phyloP scores from a whole-genome alignment of 108 stramenopile species.

The Cyclostephanos invisitatus region DNA sequence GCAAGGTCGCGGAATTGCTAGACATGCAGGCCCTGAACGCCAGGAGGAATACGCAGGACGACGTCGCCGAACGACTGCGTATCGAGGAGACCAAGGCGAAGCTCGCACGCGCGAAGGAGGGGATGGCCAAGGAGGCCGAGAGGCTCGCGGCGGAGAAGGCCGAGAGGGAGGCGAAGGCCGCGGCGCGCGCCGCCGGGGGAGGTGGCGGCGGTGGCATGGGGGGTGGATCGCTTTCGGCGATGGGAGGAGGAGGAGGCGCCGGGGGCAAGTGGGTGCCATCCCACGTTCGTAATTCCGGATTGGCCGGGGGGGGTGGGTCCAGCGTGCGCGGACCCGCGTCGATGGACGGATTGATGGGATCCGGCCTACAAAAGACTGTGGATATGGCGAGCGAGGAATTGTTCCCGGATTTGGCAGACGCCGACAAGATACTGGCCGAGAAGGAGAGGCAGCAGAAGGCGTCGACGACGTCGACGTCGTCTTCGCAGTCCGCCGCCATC shows the following conservation, averaged over 20 bases:
- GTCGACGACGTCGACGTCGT: slow-evolving; percentile 52
- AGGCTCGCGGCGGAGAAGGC: slow-evolving; percentile 73
- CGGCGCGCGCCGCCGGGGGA: slow-evolving; percentile 11
- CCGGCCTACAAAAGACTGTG: slow-evolving; percentile 39
- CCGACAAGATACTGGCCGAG: slow-evolving; percentile 76
- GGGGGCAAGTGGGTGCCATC: slow-evolving; percentile 74
- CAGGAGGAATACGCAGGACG: slow-evolving; percentile 61
- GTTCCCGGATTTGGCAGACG: slow-evolving; percentile 85
- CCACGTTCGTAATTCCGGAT: slow-evolving; percentile 38
- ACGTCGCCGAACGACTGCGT: slow-evolving; percentile 82
- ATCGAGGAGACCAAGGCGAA: slow-evolving; percentile 84
- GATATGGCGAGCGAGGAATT: slow-evolving; percentile 75
- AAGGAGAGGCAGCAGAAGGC: slow-evolving; percentile 60
- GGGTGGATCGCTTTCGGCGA: slow-evolving; percentile 18
- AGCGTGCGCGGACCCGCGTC: slow-evolving; percentile 22
- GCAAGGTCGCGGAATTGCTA: slow-evolving; percentile 63
- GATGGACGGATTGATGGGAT: slow-evolving; percentile 26
- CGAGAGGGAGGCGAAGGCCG: slow-evolving; percentile 56
- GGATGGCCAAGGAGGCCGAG: slow-evolving; percentile 87
- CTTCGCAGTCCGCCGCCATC: slow-evolving; percentile 18
- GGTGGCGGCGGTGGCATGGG: too few species aligned
- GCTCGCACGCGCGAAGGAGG: slow-evolving; percentile 79
- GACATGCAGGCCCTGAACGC: slow-evolving; percentile 77
- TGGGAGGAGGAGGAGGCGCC: slow-evolving; percentile 26
- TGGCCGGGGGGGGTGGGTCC: slow-evolving; percentile 19